These are phyloP conservation scores for Ogataea polymorpha DNA, from an alignment of 805 yeast species.

Conservation along the genomic window DNA sequence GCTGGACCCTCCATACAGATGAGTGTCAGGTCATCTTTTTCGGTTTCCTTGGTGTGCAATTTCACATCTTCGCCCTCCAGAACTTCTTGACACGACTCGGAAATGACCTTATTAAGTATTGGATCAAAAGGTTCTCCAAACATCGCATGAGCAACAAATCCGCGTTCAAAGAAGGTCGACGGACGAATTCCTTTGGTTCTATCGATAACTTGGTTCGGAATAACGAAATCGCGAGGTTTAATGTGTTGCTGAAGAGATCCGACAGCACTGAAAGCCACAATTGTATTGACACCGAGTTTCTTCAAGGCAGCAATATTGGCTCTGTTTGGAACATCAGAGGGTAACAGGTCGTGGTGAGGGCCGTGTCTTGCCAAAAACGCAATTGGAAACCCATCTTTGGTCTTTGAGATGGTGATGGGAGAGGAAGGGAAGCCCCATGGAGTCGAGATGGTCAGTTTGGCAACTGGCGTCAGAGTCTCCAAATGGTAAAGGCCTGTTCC, in stretches of 20 bases:
- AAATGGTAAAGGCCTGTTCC: conserved; percentile 97
- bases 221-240: conserved; percentile 92
- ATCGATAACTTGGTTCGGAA: conserved; percentile 94
- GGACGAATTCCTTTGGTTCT: conserved; percentile 94
- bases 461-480: conserved; percentile 80
- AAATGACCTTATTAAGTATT: conserved; percentile 62
- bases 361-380: conserved; percentile 98
- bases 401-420: conserved; percentile 85
- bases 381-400: conserved; percentile 72
- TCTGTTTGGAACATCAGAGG: conserved; percentile 85
- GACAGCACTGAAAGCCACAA: conserved; percentile 92
- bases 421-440: conserved; percentile 99
- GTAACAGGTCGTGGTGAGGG: conserved; percentile 79
- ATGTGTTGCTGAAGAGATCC: conserved; percentile 90
- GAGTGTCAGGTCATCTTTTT: conserved; percentile 70
- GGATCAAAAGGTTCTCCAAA: conserved; percentile 96
- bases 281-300: conserved; percentile 78
- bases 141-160: conserved; percentile 95
- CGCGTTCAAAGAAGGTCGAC: conserved; percentile 84
- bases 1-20: conserved; percentile 99
- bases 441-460: conserved; percentile 74
- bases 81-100: conserved; percentile 50
- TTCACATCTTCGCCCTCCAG: conserved; percentile 53
- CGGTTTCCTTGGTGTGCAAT: conserved; percentile 66
- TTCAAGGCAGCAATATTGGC: conserved; percentile 97